phyloP scores from a whole-genome alignment of 305 asterid genomes.

The Fraxinus sp. region DNA sequence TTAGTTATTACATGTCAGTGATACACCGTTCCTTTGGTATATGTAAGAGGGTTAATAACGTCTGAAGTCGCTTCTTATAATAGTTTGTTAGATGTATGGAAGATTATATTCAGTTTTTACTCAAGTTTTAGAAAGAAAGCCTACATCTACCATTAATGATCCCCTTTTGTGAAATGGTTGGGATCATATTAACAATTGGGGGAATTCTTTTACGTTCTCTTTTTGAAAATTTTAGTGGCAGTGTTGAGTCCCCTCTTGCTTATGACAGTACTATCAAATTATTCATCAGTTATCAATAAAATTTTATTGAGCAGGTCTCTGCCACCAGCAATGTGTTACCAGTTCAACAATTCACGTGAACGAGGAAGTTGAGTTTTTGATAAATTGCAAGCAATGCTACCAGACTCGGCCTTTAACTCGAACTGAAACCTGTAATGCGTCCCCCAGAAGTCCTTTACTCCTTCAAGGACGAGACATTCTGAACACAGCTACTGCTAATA shows the following conservation, averaged over 20 bases:
- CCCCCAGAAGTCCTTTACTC: slow-evolving; percentile 70
- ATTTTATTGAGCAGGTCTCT: slow-evolving; percentile 56
- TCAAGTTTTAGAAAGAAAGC: neutral
- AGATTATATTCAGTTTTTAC: neutral
- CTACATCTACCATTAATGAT: neutral
- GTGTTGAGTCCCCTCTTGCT: slow-evolving; percentile 10
- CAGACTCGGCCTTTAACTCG: slow-evolving; percentile 33
- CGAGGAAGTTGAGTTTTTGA: slow-evolving; percentile 40
- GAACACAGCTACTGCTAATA: slow-evolving; percentile 29
- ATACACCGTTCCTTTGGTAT: neutral
- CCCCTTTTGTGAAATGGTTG: neutral
- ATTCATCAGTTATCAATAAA: slow-evolving; percentile 14
- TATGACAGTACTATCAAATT: slow-evolving; percentile 1
- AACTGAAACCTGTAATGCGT: slow-evolving; percentile 38
- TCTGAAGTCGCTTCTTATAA: slow-evolving; percentile 7
- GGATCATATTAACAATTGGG: neutral
- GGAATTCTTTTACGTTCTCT: slow-evolving; percentile 2
- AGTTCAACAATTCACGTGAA: slow-evolving; percentile 41
- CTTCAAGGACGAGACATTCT: slow-evolving; percentile 48
- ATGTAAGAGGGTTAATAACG: neutral
- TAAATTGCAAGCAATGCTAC: slow-evolving; percentile 68
- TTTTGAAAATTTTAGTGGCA: slow-evolving; percentile 11
- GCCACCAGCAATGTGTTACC: slow-evolving; percentile 64
- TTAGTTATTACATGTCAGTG: neutral
- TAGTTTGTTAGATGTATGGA: neutral